Conservation (phyloP, 345 rosid species). For the Lenwebbia sp. region DNA sequence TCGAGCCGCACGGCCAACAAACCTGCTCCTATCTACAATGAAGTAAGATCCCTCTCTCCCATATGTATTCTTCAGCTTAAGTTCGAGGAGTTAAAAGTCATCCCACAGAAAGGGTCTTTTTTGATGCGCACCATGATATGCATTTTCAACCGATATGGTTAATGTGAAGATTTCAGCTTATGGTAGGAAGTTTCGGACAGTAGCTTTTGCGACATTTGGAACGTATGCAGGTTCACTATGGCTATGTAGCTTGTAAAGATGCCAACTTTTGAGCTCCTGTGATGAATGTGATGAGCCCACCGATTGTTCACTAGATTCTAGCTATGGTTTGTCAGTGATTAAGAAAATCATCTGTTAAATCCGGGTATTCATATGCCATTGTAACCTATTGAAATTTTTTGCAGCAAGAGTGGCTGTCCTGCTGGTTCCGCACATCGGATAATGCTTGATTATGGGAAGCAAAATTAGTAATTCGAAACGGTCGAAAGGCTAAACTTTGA, state of each 20-base stretch:
- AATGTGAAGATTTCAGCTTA: not conserved
- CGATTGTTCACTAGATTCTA: not conserved
- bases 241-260: not conserved
- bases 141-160: not conserved
- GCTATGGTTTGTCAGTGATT: not conserved
- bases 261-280: not conserved
- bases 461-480: not conserved
- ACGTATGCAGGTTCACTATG: not conserved
- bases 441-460: not conserved
- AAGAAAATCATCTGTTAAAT: not conserved
- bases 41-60: constrained; percentile 21
- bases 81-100: not conserved
- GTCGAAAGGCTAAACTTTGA: not conserved
- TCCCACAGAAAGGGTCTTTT: not conserved
- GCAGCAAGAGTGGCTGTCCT: not conserved
- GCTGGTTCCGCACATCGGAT: not conserved
- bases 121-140: not conserved
- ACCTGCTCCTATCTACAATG: constrained; percentile 61
- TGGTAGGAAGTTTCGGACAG: not conserved
- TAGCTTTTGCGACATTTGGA: not conserved
- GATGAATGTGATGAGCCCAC: not conserved
- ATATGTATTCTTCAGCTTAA: not conserved
- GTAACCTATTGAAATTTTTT: not conserved
- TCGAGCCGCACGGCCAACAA: constrained; percentile 51
- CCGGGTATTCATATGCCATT: not conserved